Evolutionary conservation across 1,139 yeast genomes (phyloP).

Genomic region (Candida sp.): DNA sequence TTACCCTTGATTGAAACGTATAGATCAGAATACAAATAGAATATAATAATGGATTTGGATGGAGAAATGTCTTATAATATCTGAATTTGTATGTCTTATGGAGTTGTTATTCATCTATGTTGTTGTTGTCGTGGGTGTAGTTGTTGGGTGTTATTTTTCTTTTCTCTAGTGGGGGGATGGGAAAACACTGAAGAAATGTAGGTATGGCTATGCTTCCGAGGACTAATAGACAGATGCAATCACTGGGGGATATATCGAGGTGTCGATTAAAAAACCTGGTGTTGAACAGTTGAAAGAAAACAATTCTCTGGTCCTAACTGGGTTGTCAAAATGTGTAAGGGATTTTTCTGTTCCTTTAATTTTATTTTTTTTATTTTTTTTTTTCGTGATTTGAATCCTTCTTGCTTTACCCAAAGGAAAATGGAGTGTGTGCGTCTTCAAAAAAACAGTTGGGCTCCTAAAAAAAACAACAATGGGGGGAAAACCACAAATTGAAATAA

Average conservation of each 20-base stretch:
- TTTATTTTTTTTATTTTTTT: neutral
- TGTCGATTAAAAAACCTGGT: neutral
- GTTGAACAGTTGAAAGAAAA: neutral
- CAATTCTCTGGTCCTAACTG: neutral
- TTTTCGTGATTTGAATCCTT: slow-evolving; percentile 3
- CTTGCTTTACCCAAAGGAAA: neutral
- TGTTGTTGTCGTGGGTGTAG: neutral
- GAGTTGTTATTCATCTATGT: slow-evolving; percentile 3
- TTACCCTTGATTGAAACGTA: neutral
- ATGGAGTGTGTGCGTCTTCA: neutral
- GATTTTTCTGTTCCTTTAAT: slow-evolving; percentile 4
- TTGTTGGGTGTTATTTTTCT: neutral
- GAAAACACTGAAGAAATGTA: neutral
- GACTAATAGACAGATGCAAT: neutral
- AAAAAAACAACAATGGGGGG: neutral
- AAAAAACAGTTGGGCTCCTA: neutral
- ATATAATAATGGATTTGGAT: neutral
- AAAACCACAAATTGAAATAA: neutral
- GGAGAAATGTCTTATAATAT: neutral
- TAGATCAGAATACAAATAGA: neutral
- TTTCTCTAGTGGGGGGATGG: neutral
- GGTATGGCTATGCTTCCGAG: neutral
- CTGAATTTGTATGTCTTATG: neutral
- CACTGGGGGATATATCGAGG: neutral
- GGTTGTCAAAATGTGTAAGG: slow-evolving; percentile 7